phyloP scores from a whole-genome alignment of 2,329 filamentous ascomycete species.

The Beauveria asiatica region DNA sequence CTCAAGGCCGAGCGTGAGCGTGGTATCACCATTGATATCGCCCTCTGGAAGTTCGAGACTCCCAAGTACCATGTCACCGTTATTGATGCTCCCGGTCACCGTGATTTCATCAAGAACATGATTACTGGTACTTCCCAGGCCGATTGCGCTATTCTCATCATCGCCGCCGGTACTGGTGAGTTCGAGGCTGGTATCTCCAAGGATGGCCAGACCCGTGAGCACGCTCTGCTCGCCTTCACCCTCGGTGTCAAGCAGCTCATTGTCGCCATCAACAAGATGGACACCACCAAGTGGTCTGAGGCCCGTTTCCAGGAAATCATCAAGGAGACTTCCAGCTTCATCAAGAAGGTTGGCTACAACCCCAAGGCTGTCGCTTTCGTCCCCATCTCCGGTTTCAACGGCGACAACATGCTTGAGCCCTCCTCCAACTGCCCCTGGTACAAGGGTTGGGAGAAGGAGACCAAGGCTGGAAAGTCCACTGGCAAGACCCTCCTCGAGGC shows the following conservation, averaged over 20 bases:
- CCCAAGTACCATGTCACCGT: constrained; percentile 96
- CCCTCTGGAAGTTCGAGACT: constrained; percentile 99
- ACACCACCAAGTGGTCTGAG: constrained; percentile 98
- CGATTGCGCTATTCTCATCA: constrained; percentile 99
- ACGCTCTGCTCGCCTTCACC: constrained; percentile 99
- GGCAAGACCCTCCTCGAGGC: constrained; percentile 99
- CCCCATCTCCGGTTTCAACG: constrained; percentile 99
- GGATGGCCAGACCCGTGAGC: constrained; percentile 99
- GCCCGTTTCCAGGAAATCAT: constrained; percentile 96
- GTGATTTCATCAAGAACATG: constrained; percentile 99
- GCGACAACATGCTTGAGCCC: constrained; percentile 95
- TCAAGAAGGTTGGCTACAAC: constrained; percentile 99
- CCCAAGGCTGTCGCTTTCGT: constrained; percentile 98
- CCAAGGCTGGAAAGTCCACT: constrained; percentile 71
- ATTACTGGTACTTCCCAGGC: constrained; percentile 99
- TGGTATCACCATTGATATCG: constrained; percentile 99
- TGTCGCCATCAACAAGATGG: constrained; percentile 99
- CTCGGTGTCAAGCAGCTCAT: constrained; percentile 99
- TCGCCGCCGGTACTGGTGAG: constrained; percentile 99
- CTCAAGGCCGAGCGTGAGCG: constrained; percentile 99
- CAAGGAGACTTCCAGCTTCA: constrained; percentile 99
- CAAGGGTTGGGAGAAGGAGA: constrained; percentile 99
- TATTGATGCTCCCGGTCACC: constrained; percentile 98
- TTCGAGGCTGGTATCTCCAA: constrained; percentile 99
- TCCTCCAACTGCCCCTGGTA: constrained; percentile 98